Evolutionary conservation across 331 rosid genomes (phyloP).

Genomic region (Prunus yedoensis): DNA sequence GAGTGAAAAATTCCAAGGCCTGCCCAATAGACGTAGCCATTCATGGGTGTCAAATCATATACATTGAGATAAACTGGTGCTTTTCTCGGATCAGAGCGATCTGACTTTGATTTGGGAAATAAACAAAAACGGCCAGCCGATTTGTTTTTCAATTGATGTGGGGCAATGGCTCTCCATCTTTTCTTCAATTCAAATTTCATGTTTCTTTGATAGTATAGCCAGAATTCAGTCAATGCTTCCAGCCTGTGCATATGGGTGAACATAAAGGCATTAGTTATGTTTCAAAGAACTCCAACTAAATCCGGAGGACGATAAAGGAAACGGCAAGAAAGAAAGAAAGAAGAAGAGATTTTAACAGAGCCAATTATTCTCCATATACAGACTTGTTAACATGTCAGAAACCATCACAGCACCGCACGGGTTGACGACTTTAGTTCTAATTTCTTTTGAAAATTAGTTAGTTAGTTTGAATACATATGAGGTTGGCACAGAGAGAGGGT

Average conservation of each 20-base stretch:
- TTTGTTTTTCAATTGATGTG: conserved; percentile 74
- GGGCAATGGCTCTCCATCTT: conserved; percentile 77
- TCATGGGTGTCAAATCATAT: conserved; percentile 90
- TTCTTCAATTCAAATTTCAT: conserved; percentile 75
- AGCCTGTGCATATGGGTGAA: conserved; percentile 24
- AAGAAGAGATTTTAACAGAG: no score
- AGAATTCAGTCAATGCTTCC: conserved; percentile 32
- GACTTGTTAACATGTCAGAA: no score
- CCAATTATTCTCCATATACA: no score
- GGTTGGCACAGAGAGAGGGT: no score
- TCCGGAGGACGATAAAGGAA: no score
- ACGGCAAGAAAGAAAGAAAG: no score
- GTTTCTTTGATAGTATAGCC: conserved; percentile 33
- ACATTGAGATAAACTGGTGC: conserved; percentile 90
- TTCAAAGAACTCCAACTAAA: no score
- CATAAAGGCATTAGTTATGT: conserved; percentile 7
- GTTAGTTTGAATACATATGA: no score
- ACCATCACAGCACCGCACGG: no score
- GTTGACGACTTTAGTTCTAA: no score
- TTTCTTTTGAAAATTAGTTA: no score
- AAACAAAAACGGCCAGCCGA: conserved; percentile 61
- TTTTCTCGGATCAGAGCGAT: conserved; percentile 55
- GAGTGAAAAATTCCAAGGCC: conserved; percentile 97
- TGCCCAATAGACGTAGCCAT: conserved; percentile 93
- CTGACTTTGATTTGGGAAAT: conserved; percentile 70